These are phyloP conservation scores for Colletotrichum melonis DNA, from an alignment of 2,329 filamentous ascomycete species.

Conservation along the genomic window DNA sequence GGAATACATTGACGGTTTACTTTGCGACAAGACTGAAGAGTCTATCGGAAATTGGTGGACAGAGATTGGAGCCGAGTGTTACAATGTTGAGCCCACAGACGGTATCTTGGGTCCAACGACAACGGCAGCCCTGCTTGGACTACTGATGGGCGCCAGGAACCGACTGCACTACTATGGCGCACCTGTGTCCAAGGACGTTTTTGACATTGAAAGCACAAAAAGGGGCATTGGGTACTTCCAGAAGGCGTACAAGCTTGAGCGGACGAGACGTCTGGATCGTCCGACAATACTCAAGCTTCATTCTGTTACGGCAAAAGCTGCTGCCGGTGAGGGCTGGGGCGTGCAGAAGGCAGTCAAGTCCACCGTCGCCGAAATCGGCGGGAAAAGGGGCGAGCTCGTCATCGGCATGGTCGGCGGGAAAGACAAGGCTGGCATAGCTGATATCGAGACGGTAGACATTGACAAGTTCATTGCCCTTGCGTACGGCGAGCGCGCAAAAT, in stretches of 20 bases:
- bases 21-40: conserved; percentile 93
- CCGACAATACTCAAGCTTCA: conserved; percentile 86
- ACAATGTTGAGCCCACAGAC: conserved; percentile 92
- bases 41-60: conserved; percentile 97
- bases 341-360: conserved; percentile 96
- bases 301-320: conserved; percentile 87
- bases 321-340: conserved; percentile 88
- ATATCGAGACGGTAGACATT: conserved; percentile 92
- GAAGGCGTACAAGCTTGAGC: conserved; percentile 84
- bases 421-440: conserved; percentile 89
- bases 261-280: conserved; percentile 83
- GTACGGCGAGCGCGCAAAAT: conserved; percentile 86
- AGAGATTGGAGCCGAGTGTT: conserved; percentile 90
- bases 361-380: conserved; percentile 91
- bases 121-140: conserved; percentile 86
- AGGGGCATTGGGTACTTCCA: conserved; percentile 90
- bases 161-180: conserved; percentile 86
- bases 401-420: conserved; percentile 92
- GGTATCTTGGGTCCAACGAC: conserved; percentile 93
- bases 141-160: conserved; percentile 90
- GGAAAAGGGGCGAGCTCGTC: conserved; percentile 93
- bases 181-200: conserved; percentile 89
- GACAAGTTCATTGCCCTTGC: conserved; percentile 83
- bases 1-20: conserved; percentile 89
- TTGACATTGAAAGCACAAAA: conserved; percentile 86